These are phyloP conservation scores for Cunninghamia lanceolata DNA, from an alignment of 75 land plant species.

Conservation along the genomic window DNA sequence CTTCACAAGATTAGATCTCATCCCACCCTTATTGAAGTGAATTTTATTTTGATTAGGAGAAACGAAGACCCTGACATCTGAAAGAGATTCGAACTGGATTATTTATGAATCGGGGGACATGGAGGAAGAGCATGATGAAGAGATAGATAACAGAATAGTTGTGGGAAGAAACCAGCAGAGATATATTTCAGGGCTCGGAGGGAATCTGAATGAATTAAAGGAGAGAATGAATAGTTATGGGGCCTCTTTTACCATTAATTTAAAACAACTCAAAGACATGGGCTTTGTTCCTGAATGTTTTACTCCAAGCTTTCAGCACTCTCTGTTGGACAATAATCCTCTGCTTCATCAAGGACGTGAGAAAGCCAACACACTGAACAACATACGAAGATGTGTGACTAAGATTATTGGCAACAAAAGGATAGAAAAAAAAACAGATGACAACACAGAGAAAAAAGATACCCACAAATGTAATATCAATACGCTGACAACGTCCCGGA, in stretches of 20 bases:
- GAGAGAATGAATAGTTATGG: neutral
- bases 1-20: too few relatives aligned
- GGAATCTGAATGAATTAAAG: neutral
- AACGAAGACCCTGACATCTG: neutral
- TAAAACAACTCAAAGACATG: neutral
- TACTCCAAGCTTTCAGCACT: neutral
- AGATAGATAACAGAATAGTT: neutral
- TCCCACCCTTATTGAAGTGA: neutral
- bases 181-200: neutral
- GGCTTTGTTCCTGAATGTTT: neutral
- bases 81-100: neutral
- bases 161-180: neutral
- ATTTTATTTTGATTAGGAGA: neutral
- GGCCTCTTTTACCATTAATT: neutral
- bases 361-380: neutral
- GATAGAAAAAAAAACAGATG: neutral
- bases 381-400: neutral
- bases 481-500: neutral
- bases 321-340: neutral
- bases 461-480: neutral
- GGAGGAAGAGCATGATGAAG: neutral
- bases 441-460: neutral
- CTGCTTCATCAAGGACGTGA: constrained; percentile 2
- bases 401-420: neutral
- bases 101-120: neutral